phyloP scores from a whole-genome alignment of 768 basidiomycete species.

The Melanogaster broomeanus region DNA sequence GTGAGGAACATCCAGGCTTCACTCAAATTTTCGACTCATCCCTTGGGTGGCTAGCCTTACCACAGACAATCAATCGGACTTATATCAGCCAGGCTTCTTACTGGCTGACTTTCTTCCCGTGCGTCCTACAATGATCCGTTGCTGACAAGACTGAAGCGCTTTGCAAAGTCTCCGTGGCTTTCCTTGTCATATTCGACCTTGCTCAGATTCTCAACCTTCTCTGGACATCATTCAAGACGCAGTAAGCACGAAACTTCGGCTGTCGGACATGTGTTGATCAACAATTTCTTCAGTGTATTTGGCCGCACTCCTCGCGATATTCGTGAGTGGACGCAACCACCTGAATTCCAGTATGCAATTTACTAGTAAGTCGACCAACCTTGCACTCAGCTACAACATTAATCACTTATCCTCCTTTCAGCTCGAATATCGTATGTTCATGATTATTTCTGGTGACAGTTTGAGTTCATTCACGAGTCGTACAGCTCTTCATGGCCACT shows the following conservation, averaged over 20 bases:
- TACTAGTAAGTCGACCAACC: constrained; percentile 63
- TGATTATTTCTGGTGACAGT: neutral
- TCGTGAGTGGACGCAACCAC: constrained; percentile 87
- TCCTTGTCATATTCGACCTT: constrained; percentile 92
- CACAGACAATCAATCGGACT: constrained; percentile 73
- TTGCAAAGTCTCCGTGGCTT: constrained; percentile 78
- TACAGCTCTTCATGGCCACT: constrained; percentile 84
- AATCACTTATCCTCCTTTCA: constrained; percentile 17
- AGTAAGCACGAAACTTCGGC: constrained; percentile 40
- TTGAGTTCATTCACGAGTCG: constrained; percentile 7
- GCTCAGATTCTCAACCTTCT: constrained; percentile 93
- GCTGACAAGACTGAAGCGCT: constrained; percentile 3
- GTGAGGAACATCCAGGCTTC: constrained; percentile 26
- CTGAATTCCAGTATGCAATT: constrained; percentile 84
- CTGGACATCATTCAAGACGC: constrained; percentile 82
- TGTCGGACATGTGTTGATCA: constrained; percentile 1
- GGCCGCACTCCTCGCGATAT: constrained; percentile 91
- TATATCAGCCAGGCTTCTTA: constrained; percentile 92
- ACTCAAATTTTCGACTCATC: neutral
- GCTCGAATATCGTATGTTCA: constrained; percentile 57
- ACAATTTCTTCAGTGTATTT: constrained; percentile 51
- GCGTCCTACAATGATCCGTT: constrained; percentile 29
- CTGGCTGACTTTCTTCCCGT: constrained; percentile 96
- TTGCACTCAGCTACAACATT: neutral
- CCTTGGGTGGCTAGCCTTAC: constrained; percentile 59